These are phyloP conservation scores for Cystobasidium onofrii DNA, from an alignment of 768 basidiomycete genomes.

Conservation along the genomic window DNA sequence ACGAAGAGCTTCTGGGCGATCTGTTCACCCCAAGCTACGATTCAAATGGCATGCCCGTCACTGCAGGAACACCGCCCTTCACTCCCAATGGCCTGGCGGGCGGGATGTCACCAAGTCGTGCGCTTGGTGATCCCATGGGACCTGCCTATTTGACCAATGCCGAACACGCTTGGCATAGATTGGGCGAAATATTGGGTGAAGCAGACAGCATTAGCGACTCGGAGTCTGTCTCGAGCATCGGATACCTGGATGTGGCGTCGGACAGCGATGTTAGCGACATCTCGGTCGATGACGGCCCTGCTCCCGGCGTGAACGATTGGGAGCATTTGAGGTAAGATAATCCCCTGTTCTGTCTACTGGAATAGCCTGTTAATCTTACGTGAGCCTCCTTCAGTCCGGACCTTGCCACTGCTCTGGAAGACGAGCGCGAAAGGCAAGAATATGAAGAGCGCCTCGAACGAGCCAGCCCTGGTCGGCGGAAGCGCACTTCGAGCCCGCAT, in stretches of 20 bases:
- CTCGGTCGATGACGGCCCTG: constrained; percentile 35
- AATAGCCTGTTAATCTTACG: constrained; percentile 6
- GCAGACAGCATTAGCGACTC: constrained; percentile 86
- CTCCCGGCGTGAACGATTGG: constrained; percentile 35
- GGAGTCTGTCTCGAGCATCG: constrained; percentile 75
- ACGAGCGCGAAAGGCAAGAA: constrained; percentile 35
- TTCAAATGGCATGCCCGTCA: constrained; percentile 43
- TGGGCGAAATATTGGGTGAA: constrained; percentile 64
- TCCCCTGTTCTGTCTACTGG: neutral
- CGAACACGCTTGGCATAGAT: constrained; percentile 64
- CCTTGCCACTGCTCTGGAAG: constrained; percentile 40
- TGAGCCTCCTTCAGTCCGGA: constrained; percentile 39
- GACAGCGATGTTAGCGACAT: constrained; percentile 43
- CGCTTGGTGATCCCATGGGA: constrained; percentile 36
- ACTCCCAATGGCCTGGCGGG: constrained; percentile 43
- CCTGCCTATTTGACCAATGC: constrained; percentile 6
- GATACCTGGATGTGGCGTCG: constrained; percentile 63
- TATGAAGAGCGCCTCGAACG: constrained; percentile 6
- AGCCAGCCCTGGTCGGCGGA: constrained; percentile 6
- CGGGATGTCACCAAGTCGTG: constrained; percentile 38
- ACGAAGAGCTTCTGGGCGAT: constrained; percentile 90
- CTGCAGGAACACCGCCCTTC: constrained; percentile 32
- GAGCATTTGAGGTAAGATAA: constrained; percentile 40
- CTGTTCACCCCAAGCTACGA: constrained; percentile 52
- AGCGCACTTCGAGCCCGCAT: constrained; percentile 33